A percentile compares a stretch with the other conserved stretches of the same genome.
Conservation (phyloP, 176 grass and related monocot species). For the barley (Hordeum vulgare) region DNA sequence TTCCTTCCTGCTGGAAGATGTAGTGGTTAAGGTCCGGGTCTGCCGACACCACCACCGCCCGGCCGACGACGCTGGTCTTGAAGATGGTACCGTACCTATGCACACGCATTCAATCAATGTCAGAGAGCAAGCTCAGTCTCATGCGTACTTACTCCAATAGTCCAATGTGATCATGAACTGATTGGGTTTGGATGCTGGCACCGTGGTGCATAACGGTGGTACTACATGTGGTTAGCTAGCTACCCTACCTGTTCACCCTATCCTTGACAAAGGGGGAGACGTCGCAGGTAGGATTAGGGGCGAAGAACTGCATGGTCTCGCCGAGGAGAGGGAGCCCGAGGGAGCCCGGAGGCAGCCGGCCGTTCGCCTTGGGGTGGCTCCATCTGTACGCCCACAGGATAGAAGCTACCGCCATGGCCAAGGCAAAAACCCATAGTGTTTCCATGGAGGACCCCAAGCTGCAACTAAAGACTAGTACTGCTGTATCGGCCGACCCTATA, state of each 20-base stretch:
- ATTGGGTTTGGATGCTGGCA: not conserved
- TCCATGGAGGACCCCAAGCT: constrained; percentile 24
- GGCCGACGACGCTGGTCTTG: constrained; percentile 70
- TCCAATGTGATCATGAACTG: not conserved
- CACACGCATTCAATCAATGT: not conserved
- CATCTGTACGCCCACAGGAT: constrained; percentile 38
- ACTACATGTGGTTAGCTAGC: too few relatives aligned
- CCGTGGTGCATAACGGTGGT: not conserved
- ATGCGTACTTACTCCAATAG: not conserved
- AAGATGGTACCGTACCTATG: constrained; percentile 41
- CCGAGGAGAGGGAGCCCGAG: constrained; percentile 59
- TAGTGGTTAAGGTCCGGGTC: constrained; percentile 62
- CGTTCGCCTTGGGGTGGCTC: constrained; percentile 46
- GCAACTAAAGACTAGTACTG: not conserved
- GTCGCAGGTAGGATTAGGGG: constrained; percentile 42
- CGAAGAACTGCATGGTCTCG: constrained; percentile 62
- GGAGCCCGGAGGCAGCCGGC: constrained; percentile 56
- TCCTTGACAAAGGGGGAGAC: constrained; percentile 57
- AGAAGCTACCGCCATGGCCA: constrained; percentile 17
- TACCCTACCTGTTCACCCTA: constrained; percentile 38
- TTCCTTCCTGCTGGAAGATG: constrained; percentile 80
- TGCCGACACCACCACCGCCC: constrained; percentile 46
- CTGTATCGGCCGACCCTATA: not conserved
- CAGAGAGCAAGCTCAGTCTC: not conserved
- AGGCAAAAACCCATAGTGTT: constrained; percentile 6